Percentiles rank a stretch among this genome's conserved stretches.
These are phyloP conservation scores for Castanospermum australe DNA, from an alignment of 306 rosid genomes.

Conservation along the genomic window DNA sequence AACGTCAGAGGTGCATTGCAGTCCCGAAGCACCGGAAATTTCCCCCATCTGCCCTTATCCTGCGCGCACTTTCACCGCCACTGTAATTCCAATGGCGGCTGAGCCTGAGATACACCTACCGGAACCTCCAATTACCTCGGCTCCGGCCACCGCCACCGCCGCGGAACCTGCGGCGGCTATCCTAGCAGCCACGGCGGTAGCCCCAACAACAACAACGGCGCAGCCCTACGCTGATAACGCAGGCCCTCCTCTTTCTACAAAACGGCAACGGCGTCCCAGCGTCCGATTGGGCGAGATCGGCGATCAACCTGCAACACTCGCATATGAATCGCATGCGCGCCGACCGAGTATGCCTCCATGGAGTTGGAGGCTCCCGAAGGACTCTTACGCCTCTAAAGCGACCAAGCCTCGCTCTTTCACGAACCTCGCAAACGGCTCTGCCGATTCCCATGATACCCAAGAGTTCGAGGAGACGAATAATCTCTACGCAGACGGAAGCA, in stretches of 20 bases:
- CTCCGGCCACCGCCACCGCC: neutral
- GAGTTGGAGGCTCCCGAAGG: conserved; percentile 35
- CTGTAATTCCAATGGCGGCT: conserved; percentile 49
- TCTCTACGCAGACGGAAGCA: conserved; percentile 28
- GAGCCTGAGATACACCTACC: conserved; percentile 47
- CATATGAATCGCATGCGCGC: conserved; percentile 41
- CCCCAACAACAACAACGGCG: neutral
- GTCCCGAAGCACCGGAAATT: neutral
- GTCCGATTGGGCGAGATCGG: conserved; percentile 60
- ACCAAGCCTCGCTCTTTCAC: conserved; percentile 44
- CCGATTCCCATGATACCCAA: conserved; percentile 20
- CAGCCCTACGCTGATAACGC: conserved; percentile 9
- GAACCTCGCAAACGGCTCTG: conserved; percentile 46
- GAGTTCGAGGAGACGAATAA: conserved; percentile 31
- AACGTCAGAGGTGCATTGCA: neutral
- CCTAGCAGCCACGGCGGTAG: neutral
- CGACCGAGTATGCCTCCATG: conserved; percentile 19
- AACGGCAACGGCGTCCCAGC: conserved; percentile 55
- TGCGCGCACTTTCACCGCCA: neutral
- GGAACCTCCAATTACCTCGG: conserved; percentile 29
- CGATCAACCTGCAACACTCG: conserved; percentile 43
- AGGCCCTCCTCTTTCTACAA: neutral
- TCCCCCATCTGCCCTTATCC: conserved; percentile 26
- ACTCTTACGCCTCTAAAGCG: conserved; percentile 16
- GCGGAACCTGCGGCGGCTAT: neutral